These are phyloP conservation scores for Aureobasidium sp. DNA, from an alignment of 2,329 filamentous ascomycete species.

Conservation along the genomic window DNA sequence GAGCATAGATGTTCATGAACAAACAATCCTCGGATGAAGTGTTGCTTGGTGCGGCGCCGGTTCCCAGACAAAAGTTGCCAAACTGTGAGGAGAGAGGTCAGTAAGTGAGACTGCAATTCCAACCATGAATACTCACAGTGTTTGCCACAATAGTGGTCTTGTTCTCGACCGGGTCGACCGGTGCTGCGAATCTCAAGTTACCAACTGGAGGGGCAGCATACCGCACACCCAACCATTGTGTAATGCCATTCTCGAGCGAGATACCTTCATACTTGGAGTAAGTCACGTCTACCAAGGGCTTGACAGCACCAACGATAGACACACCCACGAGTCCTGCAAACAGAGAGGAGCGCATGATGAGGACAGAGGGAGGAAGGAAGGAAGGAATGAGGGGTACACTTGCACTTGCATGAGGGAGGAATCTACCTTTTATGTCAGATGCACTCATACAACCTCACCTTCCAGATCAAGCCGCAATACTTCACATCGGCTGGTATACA, in stretches of 20 bases:
- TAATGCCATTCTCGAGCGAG: slow-evolving; percentile 47
- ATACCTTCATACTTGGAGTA: slow-evolving; percentile 60
- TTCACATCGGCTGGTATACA: not conserved
- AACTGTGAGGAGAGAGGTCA: slow-evolving; percentile 13
- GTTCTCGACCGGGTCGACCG: slow-evolving; percentile 49
- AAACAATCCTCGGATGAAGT: slow-evolving; percentile 58
- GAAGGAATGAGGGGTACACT: not conserved
- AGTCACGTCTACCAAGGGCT: slow-evolving; percentile 48
- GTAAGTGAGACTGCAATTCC: no score
- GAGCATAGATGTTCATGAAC: slow-evolving; percentile 57
- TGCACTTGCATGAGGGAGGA: not conserved
- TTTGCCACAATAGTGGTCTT: slow-evolving; percentile 44
- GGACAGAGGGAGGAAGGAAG: not conserved
- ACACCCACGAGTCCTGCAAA: not conserved
- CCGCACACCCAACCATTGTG: slow-evolving; percentile 65
- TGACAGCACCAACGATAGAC: slow-evolving; percentile 23
- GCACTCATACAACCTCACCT: not conserved
- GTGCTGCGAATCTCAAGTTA: slow-evolving; percentile 56
- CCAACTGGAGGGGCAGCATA: slow-evolving; percentile 64
- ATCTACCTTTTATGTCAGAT: not conserved
- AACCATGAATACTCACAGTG: slow-evolving; percentile 32
- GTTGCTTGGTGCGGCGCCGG: slow-evolving; percentile 22
- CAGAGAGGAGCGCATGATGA: not conserved
- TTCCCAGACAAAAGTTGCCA: slow-evolving; percentile 30
- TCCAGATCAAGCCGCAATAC: not conserved